A percentile compares a stretch with the other conserved stretches of the same genome.
phyloP scores from a whole-genome alignment of 2,329 filamentous ascomycete species.

The Ascochyta pisi region DNA sequence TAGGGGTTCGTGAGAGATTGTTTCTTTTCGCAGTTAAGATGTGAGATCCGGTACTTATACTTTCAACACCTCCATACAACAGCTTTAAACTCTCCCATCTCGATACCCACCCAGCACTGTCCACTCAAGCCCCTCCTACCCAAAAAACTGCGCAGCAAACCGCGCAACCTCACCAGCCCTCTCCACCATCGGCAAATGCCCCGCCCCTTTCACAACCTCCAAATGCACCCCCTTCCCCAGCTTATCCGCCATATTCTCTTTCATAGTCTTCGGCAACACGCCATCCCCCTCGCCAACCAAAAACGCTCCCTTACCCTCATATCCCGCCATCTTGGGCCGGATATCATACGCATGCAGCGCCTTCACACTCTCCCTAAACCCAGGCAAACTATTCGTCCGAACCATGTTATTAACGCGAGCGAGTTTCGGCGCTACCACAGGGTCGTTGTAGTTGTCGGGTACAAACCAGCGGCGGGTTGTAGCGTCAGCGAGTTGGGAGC shows the following conservation, averaged over 20 bases:
- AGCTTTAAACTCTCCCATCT: neutral
- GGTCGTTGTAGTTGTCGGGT: slow-evolving; percentile 62
- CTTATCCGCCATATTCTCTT: slow-evolving; percentile 66
- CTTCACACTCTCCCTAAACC: slow-evolving; percentile 71
- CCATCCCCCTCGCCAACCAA: slow-evolving; percentile 78
- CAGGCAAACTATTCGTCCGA: slow-evolving; percentile 70
- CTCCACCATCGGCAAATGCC: slow-evolving; percentile 87
- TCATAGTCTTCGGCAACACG: slow-evolving; percentile 80
- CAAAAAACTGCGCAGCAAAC: slow-evolving; percentile 63
- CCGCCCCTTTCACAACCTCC: slow-evolving; percentile 71
- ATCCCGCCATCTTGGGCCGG: slow-evolving; percentile 61
- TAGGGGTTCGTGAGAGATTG: too few relatives aligned
- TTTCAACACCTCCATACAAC: too few relatives aligned
- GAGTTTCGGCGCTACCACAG: slow-evolving; percentile 58
- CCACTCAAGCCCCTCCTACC: neutral
- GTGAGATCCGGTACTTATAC: too few relatives aligned
- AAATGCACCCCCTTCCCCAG: slow-evolving; percentile 60
- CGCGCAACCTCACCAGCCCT: slow-evolving; percentile 71
- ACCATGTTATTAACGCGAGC: slow-evolving; percentile 73
- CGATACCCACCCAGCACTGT: neutral
- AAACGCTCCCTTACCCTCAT: slow-evolving; percentile 68
- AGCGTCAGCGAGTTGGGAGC: slow-evolving; percentile 67
- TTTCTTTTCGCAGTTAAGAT: too few relatives aligned
- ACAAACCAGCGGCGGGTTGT: slow-evolving; percentile 82
- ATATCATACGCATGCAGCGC: slow-evolving; percentile 77